These are phyloP conservation scores for Apiospora arundinis DNA, from an alignment of 2,329 filamentous ascomycete genomes.

Conservation along the genomic window DNA sequence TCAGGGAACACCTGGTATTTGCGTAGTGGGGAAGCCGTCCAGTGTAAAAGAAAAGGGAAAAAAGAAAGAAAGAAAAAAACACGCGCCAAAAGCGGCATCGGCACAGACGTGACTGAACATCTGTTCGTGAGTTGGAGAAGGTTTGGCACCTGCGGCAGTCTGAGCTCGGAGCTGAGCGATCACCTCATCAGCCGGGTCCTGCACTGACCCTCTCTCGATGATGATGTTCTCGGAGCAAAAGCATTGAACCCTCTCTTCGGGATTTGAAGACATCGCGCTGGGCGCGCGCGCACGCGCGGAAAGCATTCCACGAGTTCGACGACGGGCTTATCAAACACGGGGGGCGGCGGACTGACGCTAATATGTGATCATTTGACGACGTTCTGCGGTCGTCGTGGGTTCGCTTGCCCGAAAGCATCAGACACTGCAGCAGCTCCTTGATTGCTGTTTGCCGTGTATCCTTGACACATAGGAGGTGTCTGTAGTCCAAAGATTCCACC, in stretches of 20 bases:
- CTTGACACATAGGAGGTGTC: background rate
- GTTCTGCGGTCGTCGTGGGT: background rate
- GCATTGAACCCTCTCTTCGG: background rate
- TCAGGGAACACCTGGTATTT: conserved; percentile 11
- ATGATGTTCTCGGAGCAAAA: background rate
- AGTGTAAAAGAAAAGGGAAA: background rate
- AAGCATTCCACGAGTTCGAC: background rate
- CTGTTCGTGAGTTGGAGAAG: conserved; percentile 11
- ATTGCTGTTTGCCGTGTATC: background rate
- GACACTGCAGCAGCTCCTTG: background rate
- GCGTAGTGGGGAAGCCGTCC: conserved; percentile 8
- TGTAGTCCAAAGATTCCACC: background rate
- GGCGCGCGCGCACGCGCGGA: background rate
- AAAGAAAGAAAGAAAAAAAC: background rate
- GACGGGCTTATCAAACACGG: background rate
- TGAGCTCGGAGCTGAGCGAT: conserved; percentile 1
- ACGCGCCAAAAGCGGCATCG: conserved; percentile 15
- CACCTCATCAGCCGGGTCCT: background rate
- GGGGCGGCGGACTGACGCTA: background rate
- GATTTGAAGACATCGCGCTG: background rate
- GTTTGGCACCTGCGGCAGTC: conserved; percentile 12
- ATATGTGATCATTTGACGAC: background rate
- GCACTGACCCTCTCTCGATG: background rate
- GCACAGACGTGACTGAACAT: conserved; percentile 13
- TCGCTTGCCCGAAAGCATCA: no score